Evolutionary conservation across 1,139 yeast species (phyloP).

Genomic region (Diutina neorugosa): DNA sequence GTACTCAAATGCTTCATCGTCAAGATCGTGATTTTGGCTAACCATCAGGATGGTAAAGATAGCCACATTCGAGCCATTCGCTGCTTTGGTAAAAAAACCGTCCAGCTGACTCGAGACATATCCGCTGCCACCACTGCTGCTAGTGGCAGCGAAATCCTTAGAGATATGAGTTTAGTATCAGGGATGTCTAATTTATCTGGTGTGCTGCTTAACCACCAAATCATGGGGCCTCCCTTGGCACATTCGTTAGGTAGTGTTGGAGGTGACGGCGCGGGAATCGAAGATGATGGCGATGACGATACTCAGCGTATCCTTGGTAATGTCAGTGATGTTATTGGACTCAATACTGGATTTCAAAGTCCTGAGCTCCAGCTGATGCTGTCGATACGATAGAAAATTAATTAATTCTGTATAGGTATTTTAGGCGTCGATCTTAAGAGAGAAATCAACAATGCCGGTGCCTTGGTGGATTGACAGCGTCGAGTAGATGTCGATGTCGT

Average conservation of each 20-base stretch:
- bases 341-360: slow-evolving; percentile 32
- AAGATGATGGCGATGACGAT: slow-evolving; percentile 7
- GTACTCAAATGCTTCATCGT: slow-evolving; percentile 65
- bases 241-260: background rate
- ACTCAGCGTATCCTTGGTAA: slow-evolving; percentile 20
- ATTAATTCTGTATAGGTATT: background rate
- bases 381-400: slow-evolving; percentile 20
- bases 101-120: background rate
- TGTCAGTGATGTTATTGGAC: slow-evolving; percentile 29
- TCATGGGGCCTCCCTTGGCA: background rate
- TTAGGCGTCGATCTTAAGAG: slow-evolving; percentile 54
- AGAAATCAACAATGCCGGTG: slow-evolving; percentile 65
- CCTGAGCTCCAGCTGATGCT: slow-evolving; percentile 26
- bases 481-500: slow-evolving; percentile 80
- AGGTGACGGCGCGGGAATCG: background rate
- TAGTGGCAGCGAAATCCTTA: background rate
- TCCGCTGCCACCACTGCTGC: background rate
- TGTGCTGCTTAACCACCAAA: background rate
- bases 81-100: slow-evolving; percentile 15
- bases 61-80: slow-evolving; percentile 75
- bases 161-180: background rate
- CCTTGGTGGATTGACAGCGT: slow-evolving; percentile 95
- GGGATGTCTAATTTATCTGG: background rate
- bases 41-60: slow-evolving; percentile 95
- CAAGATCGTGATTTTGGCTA: slow-evolving; percentile 57